Evolutionary conservation across 1,284 basidiomycete genomes (phyloP).

Genomic region (Porogramme epimiltina): DNA sequence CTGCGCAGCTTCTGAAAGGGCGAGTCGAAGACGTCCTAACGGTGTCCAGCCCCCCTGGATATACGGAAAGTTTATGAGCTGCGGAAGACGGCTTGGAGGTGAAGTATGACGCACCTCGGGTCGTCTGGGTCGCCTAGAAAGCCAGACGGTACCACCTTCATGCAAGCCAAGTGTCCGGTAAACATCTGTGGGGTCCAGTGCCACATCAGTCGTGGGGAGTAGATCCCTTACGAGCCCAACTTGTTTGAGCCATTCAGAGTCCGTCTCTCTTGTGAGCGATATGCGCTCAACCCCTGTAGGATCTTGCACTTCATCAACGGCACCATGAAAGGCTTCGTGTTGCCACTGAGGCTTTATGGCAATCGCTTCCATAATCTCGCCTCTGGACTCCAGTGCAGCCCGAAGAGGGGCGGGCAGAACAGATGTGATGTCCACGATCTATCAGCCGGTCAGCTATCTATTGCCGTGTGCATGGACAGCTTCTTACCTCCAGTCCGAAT

Average conservation of each 20-base stretch:
- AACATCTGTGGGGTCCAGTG: conserved; percentile 22
- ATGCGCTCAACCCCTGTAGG: conserved; percentile 39
- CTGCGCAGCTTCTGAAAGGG: conserved; percentile 66
- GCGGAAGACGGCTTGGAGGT: background rate
- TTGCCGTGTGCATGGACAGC: background rate
- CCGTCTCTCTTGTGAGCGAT: conserved; percentile 43
- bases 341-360: conserved; percentile 26
- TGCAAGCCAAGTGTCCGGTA: conserved; percentile 15
- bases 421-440: conserved; percentile 57
- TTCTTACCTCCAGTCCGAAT: conserved; percentile 78
- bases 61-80: conserved; percentile 9
- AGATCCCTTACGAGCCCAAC: background rate
- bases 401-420: conserved; percentile 43
- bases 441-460: conserved; percentile 13
- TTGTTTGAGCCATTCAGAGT: conserved; percentile 47
- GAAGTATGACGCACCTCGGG: conserved; percentile 46
- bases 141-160: conserved; percentile 38
- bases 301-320: conserved; percentile 1
- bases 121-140: conserved; percentile 45
- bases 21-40: conserved; percentile 75
- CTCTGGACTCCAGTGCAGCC: conserved; percentile 35
- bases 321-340: conserved; percentile 6
- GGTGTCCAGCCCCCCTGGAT: conserved; percentile 81
- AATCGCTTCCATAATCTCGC: conserved; percentile 59
- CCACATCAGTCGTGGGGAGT: background rate